A percentile compares a stretch with the other conserved stretches of the same genome.
Conservation (phyloP, 2,329 filamentous ascomycete species). For the Akanthomyces dipterigenus region DNA sequence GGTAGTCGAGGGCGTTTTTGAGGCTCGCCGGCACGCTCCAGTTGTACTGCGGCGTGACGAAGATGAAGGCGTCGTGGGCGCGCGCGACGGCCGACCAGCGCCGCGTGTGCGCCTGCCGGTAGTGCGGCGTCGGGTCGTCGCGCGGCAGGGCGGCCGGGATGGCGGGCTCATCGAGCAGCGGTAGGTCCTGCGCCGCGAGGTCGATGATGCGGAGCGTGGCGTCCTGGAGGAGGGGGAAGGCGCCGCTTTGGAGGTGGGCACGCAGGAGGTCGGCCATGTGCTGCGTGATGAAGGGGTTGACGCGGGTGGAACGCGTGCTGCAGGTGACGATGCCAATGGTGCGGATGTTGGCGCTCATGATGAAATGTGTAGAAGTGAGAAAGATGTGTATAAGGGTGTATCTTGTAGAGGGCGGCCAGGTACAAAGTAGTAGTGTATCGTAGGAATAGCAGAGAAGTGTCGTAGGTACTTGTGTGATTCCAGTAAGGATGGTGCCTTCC, state of each 20-base stretch:
- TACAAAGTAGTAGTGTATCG: too few relatives aligned
- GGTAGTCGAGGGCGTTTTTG: constrained; percentile 58
- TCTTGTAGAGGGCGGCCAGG: too few relatives aligned
- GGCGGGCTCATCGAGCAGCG: constrained; percentile 37
- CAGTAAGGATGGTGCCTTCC: neutral
- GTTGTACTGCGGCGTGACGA: constrained; percentile 52
- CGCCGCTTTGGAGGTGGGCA: neutral
- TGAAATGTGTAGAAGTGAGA: neutral
- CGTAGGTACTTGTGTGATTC: neutral
- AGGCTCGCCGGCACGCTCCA: constrained; percentile 44
- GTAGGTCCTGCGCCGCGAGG: constrained; percentile 33
- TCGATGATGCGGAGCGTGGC: constrained; percentile 27
- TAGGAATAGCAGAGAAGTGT: neutral
- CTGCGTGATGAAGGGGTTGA: constrained; percentile 28
- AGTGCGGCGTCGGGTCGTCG: constrained; percentile 22
- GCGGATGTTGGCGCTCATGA: constrained; percentile 3
- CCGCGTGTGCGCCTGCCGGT: constrained; percentile 34
- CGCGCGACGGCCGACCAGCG: constrained; percentile 38
- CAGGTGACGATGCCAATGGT: constrained; percentile 30
- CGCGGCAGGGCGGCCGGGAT: constrained; percentile 32
- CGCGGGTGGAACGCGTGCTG: constrained; percentile 27
- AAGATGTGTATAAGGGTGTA: neutral
- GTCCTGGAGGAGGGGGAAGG: neutral
- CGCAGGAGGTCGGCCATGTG: constrained; percentile 24
- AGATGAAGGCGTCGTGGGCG: constrained; percentile 39